These are phyloP conservation scores for Telfairia occidentalis DNA, from an alignment of 331 rosid genomes.

Conservation along the genomic window DNA sequence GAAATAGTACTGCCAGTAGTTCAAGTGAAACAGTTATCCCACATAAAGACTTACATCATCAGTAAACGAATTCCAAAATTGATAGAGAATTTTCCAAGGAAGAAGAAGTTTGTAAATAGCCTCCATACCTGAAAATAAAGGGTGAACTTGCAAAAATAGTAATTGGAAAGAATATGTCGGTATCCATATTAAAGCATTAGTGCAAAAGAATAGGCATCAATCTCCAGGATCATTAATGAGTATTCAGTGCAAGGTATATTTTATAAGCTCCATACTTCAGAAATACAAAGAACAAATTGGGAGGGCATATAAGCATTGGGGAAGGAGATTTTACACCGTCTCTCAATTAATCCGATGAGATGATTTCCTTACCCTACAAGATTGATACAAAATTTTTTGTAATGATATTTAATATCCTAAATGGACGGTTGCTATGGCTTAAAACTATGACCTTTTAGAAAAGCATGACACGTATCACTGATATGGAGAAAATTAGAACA, in stretches of 20 bases:
- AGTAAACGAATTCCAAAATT: slow-evolving; percentile 83
- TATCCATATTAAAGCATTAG: neutral
- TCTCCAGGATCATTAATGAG: neutral
- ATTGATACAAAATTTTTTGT: neutral
- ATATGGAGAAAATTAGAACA: neutral
- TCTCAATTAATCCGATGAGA: neutral
- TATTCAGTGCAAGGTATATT: neutral
- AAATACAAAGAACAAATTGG: neutral
- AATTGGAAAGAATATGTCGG: neutral
- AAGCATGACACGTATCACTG: neutral
- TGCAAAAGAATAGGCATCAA: neutral
- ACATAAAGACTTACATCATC: slow-evolving; percentile 63
- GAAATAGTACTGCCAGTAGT: neutral
- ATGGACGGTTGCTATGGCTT: neutral
- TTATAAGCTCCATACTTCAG: neutral
- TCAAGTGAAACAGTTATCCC: neutral
- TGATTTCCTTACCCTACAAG: neutral
- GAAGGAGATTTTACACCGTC: neutral
- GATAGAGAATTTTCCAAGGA: slow-evolving; percentile 80
- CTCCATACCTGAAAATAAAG: slow-evolving; percentile 76
- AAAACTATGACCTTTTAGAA: neutral
- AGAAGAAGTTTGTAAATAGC: slow-evolving; percentile 71
- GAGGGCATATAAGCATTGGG: neutral
- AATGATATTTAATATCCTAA: neutral
- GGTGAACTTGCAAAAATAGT: slow-evolving; percentile 12